Conservation (phyloP, 2,329 filamentous ascomycete species). For the Arthroderma sp. region DNA sequence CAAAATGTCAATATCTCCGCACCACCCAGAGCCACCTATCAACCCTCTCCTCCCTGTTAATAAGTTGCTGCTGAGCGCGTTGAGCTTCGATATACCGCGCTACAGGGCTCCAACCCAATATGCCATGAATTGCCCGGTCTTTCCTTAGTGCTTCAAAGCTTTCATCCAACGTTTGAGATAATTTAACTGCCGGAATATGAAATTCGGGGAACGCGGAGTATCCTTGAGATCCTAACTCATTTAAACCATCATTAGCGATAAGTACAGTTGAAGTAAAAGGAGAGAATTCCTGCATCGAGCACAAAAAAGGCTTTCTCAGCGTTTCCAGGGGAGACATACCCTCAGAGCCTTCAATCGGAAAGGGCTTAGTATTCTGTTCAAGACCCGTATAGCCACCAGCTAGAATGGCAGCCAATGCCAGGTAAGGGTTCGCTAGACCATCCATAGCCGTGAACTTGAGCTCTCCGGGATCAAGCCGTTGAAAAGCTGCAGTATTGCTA, state of each 20-base stretch:
- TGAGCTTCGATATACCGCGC: constrained; percentile 21
- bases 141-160: constrained; percentile 22
- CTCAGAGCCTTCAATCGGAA: constrained; percentile 6
- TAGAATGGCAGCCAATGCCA: constrained; percentile 14
- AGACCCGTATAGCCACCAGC: constrained; percentile 12
- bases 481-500: constrained; percentile 18
- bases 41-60: constrained; percentile 20
- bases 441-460: constrained; percentile 18
- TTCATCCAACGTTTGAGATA: constrained; percentile 15
- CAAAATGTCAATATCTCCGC: constrained; percentile 22
- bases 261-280: neutral
- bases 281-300: too few species aligned
- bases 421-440: constrained; percentile 18
- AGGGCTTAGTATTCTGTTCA: constrained; percentile 1
- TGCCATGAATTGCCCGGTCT: constrained; percentile 16
- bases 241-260: neutral
- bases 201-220: too few species aligned
- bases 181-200: too few species aligned
- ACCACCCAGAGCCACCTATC: constrained; percentile 25
- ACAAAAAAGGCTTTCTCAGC: too few species aligned
- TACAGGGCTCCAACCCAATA: constrained; percentile 19
- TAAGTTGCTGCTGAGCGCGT: constrained; percentile 20
- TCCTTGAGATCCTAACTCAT: too few species aligned
- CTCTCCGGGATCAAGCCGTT: constrained; percentile 12
- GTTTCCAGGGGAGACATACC: constrained; percentile 11